Base-by-base conservation (phyloP, 257 asterid species). In the Fraxinus pennsylvanica region DNA sequence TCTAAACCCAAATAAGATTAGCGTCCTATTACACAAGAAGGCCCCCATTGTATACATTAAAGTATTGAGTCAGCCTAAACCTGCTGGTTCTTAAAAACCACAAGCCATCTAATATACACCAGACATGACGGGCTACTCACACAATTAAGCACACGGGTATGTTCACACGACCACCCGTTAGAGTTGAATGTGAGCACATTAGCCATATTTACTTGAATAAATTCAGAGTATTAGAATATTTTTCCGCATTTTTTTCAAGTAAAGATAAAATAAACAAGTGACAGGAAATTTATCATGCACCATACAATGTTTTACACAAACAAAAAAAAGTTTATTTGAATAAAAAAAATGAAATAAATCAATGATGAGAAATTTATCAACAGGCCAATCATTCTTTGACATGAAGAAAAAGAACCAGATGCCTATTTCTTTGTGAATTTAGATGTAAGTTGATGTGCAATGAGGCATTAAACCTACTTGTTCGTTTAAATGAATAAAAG, bases 391-490 rank as follows among this genome's bases (percentile, higher is more conserved):
- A 61, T 22, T 22, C 68, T 22, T 61, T 25, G 45, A 74, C 3
- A 32, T 54, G 68, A 27, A 68, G 77, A 73, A 43, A 82, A 69
- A 32, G 32, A 25, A 75, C 72, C 66, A 67, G 17, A 29, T 17
- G 35, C n/a, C 69, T 32, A 21, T 38, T 59, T 19, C n/a, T 47
- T 47, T 65, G 45, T 15, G 45, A 78, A 50, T 19, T 12, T n/a
- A 39, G 39, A 72, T 1, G 17, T 61, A 25, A 9, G 12, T 61
- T 22, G 68, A 61, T 25, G 33, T 25, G 15, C 68, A 61, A 21
- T 61, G 17, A 61, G 15, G 30, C 68, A 61, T 61, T 22, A 25
- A 6, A 68, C 27, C 30, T 66, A 35, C 15, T 14, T 39, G 39
- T 61, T 73, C 12, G 45, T 9, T 41, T 32, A 38, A 63, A 61